phyloP scores from a whole-genome alignment of 257 asterid genomes.

The Fraxinus quadrangulata region DNA sequence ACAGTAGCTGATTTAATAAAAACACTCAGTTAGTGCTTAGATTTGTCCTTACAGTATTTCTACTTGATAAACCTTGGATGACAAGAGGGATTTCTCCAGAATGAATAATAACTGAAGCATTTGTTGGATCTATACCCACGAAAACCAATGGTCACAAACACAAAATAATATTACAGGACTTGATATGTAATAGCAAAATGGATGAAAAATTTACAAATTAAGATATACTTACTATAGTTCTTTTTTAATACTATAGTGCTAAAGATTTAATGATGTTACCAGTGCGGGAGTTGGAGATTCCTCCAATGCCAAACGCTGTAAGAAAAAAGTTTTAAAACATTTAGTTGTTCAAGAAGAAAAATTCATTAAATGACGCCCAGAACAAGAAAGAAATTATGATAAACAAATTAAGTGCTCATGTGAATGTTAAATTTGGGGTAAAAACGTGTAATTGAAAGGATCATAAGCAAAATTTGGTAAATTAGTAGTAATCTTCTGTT shows the following conservation, averaged over 20 bases:
- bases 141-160: neutral
- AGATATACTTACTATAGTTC: neutral
- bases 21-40: neutral
- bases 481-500: constrained; percentile 78
- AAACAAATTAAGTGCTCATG: too few species aligned
- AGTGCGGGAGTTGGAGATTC: constrained; percentile 82
- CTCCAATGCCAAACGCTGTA: constrained; percentile 46
- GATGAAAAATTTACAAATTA: neutral
- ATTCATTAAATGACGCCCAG: too few species aligned
- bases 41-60: constrained; percentile 65
- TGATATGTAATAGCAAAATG: neutral
- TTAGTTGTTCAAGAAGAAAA: too few species aligned
- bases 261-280: constrained; percentile 60
- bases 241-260: neutral
- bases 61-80: constrained; percentile 80
- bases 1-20: too few species aligned
- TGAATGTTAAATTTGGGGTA: too few species aligned
- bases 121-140: constrained; percentile 63
- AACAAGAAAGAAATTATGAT: too few species aligned
- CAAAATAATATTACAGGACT: neutral
- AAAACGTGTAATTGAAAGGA: too few species aligned
- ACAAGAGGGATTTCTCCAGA: constrained; percentile 76
- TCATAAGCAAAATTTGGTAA: constrained; percentile 10
- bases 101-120: constrained; percentile 66
- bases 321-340: too few species aligned